Base-by-base conservation (phyloP, 495 filamentous ascomycete species). In the Polyplosphaeria fusca region DNA sequence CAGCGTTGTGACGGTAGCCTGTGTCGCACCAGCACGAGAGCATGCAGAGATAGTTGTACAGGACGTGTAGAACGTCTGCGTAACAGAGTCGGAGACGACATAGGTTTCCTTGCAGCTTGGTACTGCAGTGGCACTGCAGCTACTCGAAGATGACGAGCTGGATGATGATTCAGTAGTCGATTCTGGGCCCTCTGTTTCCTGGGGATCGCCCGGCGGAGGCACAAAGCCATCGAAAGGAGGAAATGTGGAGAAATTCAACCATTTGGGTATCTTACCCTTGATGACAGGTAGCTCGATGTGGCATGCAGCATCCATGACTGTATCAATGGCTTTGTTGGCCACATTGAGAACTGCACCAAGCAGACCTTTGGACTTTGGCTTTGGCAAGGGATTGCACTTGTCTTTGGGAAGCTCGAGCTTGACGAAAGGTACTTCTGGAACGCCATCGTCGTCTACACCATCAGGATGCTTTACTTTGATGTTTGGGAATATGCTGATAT, bases 331-430 rank as follows among this genome's bases (percentile, higher is more conserved):
- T 14, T 38, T 51, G 28, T 37, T 38, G n/a, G 47, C 47, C 7
- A 51, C 47, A 40, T 51, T 51, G 12, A 51, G 5, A 38, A 51
- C 47, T 4, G 32, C 47, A 20, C 47, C 47, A 22, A 51, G 32
- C 12, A 51, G 24, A 9, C 32, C 47, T 18, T 40, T 19, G 14
- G 18, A 4, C 16, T 22, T 38, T 5, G 47, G 47, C 47, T 51
- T 51, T 9, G 47, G 47, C 19, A 51, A 16, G n/a, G 32, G 47
- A 40, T 51, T 28, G 35, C 48, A 52, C 27, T 52, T 52, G 35
- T 52, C 48, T 35, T 23, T 25, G 4, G 48, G 48, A 5, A 52
- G 20, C 3, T 52, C 35, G 19, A 52, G 40, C 35, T 52, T 52
- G n/a, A 52, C 48, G 20, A 52, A 52, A 4, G 38, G 48, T 14